Evolutionary conservation across 176 grass and related monocot genomes (phyloP).

Genomic region (Rhynchospora pubera): DNA sequence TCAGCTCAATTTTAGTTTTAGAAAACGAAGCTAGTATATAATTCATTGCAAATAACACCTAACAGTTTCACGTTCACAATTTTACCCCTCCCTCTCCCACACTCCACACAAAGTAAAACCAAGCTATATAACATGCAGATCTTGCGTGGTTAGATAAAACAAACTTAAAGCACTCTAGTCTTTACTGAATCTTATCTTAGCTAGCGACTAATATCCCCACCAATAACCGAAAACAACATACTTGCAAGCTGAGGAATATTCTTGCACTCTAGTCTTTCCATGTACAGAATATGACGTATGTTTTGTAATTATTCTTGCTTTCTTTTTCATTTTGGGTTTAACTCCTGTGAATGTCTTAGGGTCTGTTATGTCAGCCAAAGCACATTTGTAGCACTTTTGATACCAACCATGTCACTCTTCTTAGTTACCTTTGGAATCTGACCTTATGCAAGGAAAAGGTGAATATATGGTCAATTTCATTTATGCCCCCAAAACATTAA

Average conservation of each 20-base stretch:
- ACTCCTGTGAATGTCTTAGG: neutral
- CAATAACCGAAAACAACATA: neutral
- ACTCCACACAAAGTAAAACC: neutral
- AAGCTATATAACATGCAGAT: neutral
- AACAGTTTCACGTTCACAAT: neutral
- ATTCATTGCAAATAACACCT: neutral
- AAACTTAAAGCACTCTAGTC: neutral
- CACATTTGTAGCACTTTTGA: neutral
- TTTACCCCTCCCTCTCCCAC: neutral
- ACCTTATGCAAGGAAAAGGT: neutral
- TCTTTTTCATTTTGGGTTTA: neutral
- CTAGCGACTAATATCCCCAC: neutral
- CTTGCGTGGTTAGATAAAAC: neutral
- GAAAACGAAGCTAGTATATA: neutral
- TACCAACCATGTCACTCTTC: neutral
- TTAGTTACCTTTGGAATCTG: neutral
- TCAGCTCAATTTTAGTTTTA: slow-evolving; percentile 13
- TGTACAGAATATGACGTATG: neutral
- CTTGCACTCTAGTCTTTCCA: neutral
- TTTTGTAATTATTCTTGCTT: neutral
- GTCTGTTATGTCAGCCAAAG: neutral
- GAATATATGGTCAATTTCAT: neutral
- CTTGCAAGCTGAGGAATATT: slow-evolving; percentile 5
- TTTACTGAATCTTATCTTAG: neutral
- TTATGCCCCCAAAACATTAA: neutral